Percentiles rank a stretch among this genome's conserved stretches.
Evolutionary conservation across 2,329 filamentous ascomycete species (phyloP).

Genomic region (Tolypocladium capitatum): DNA sequence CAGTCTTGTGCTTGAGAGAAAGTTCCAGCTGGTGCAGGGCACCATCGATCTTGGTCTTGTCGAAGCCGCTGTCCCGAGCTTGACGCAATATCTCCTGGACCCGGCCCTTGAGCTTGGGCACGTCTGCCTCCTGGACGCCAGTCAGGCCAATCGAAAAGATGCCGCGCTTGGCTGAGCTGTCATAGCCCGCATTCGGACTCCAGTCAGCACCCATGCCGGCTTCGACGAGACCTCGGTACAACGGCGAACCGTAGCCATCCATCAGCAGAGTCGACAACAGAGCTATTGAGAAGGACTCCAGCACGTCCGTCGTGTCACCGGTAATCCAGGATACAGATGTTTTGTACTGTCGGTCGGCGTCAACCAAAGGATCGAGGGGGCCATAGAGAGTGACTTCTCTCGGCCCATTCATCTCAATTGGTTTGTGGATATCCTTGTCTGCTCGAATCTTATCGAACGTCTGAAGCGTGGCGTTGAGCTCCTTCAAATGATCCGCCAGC

Average conservation of each 20-base stretch:
- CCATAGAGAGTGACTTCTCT: slow-evolving; percentile 60
- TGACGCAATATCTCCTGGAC: slow-evolving; percentile 62
- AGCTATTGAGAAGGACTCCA: slow-evolving; percentile 79
- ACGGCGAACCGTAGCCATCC: slow-evolving; percentile 87
- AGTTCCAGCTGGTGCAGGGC: slow-evolving; percentile 89
- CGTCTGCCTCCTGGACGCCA: slow-evolving; percentile 72
- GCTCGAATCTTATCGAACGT: slow-evolving; percentile 58
- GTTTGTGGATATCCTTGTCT: slow-evolving; percentile 62
- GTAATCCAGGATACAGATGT: slow-evolving; percentile 89
- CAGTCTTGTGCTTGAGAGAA: slow-evolving; percentile 89
- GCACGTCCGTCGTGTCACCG: slow-evolving; percentile 65
- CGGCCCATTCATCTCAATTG: slow-evolving; percentile 60
- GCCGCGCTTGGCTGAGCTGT: slow-evolving; percentile 60
- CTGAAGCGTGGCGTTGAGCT: slow-evolving; percentile 62
- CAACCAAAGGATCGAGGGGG: slow-evolving; percentile 75
- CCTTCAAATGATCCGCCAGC: slow-evolving; percentile 63
- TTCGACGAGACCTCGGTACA: slow-evolving; percentile 83
- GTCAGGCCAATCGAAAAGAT: slow-evolving; percentile 87
- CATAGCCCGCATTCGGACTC: slow-evolving; percentile 88
- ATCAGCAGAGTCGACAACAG: slow-evolving; percentile 74
- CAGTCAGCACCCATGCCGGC: slow-evolving; percentile 83
- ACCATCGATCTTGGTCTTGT: slow-evolving; percentile 80
- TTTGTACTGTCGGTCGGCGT: slow-evolving; percentile 78
- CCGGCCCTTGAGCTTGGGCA: slow-evolving; percentile 61
- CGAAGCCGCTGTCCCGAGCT: slow-evolving; percentile 65